A percentile compares a stretch with the other conserved stretches of the same genome.
phyloP scores from a whole-genome alignment of 2,329 filamentous ascomycete species.

The Paecilomyces fulvus region DNA sequence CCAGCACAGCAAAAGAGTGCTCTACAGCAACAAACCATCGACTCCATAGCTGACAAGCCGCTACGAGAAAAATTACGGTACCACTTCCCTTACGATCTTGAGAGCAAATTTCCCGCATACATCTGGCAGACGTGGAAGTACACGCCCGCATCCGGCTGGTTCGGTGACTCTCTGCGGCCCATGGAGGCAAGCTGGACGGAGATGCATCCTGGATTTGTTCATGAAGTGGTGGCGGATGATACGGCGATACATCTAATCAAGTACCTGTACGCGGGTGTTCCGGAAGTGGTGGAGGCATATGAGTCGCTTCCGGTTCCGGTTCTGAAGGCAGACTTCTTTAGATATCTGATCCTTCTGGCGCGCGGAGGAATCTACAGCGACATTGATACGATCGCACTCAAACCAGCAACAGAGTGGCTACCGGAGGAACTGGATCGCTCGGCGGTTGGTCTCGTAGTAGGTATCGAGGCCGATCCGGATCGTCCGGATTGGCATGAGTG shows the following conservation, averaged over 20 bases:
- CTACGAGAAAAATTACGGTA: conserved; percentile 76
- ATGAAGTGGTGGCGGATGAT: conserved; percentile 93
- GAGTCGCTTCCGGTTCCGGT: conserved; percentile 63
- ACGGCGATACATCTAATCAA: conserved; percentile 73
- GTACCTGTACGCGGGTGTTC: conserved; percentile 76
- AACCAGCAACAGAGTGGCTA: conserved; percentile 80
- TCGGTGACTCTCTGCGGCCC: conserved; percentile 64
- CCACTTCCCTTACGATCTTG: conserved; percentile 86
- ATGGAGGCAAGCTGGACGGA: conserved; percentile 85
- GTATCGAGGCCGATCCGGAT: conserved; percentile 94
- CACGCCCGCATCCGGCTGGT: conserved; percentile 67
- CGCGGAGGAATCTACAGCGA: conserved; percentile 79
- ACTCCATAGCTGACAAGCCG: conserved; percentile 63
- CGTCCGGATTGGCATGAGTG: conserved; percentile 85
- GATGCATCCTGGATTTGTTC: conserved; percentile 80
- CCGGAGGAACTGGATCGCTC: conserved; percentile 67
- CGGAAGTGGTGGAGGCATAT: conserved; percentile 72
- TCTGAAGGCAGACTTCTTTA: conserved; percentile 70
- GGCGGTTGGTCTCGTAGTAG: conserved; percentile 76
- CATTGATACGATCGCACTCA: conserved; percentile 83
- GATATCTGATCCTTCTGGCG: conserved; percentile 66
- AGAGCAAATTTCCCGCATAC: conserved; percentile 86
- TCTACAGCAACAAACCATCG: conserved; percentile 52
- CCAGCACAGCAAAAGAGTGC: conserved; percentile 32
- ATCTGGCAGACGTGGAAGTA: conserved; percentile 99